phyloP scores from a whole-genome alignment of 768 basidiomycete genomes.

The Trametes gibbosa region DNA sequence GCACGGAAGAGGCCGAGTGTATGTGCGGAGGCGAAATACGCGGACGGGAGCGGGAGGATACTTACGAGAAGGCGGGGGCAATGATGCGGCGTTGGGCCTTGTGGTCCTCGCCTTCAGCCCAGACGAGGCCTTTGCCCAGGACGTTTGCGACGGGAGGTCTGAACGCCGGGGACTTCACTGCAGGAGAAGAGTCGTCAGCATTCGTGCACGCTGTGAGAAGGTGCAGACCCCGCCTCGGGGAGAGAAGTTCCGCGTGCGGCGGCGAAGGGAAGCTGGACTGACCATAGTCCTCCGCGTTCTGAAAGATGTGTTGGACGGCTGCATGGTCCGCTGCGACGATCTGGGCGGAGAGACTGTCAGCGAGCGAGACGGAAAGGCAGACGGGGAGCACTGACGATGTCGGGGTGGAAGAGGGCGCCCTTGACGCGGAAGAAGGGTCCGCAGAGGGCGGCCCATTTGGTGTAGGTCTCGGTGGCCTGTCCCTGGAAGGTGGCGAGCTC shows the following conservation, averaged over 20 bases:
- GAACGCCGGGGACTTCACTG: slow-evolving; percentile 29
- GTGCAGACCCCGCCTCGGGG: not conserved
- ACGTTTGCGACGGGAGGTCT: slow-evolving; percentile 27
- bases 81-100: slow-evolving; percentile 32
- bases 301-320: slow-evolving; percentile 39
- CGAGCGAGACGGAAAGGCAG: not conserved
- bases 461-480: slow-evolving; percentile 34
- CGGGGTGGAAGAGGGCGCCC: slow-evolving; percentile 37
- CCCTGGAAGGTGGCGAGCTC: slow-evolving; percentile 35
- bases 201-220: not conserved
- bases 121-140: slow-evolving; percentile 30
- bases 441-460: slow-evolving; percentile 32
- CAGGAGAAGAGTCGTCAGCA: not conserved
- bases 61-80: slow-evolving; percentile 37
- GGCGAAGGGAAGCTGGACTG: slow-evolving; percentile 1
- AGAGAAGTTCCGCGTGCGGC: not conserved
- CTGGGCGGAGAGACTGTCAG: slow-evolving; percentile 21
- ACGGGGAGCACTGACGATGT: slow-evolving; percentile 31
- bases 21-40: not conserved
- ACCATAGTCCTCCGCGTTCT: slow-evolving; percentile 35
- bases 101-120: slow-evolving; percentile 34
- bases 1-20: not conserved
- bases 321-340: slow-evolving; percentile 36
- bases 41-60: not conserved
- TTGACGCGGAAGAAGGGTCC: slow-evolving; percentile 38